A percentile compares a stretch with the other conserved stretches of the same genome.
Evolutionary conservation across 2,329 filamentous ascomycete species (phyloP).

Genomic region (Rhynchosporium secalis): DNA sequence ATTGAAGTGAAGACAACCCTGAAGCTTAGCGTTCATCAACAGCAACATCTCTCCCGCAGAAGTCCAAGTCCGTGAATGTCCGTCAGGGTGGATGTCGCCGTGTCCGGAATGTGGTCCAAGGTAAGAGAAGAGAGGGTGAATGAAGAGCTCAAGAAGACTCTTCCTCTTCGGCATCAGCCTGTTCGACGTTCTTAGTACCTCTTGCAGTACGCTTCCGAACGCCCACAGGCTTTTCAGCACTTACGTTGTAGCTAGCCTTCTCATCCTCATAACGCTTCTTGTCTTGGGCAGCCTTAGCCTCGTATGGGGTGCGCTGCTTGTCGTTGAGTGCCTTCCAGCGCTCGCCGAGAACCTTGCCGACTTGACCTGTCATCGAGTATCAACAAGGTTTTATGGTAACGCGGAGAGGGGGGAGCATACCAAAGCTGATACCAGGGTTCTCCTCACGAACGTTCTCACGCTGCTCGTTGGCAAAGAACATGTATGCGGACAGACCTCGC

Average conservation of each 20-base stretch:
- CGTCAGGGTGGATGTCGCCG: constrained; percentile 10
- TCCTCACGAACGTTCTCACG: constrained; percentile 97
- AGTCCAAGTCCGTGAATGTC: constrained; percentile 15
- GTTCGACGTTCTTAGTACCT: constrained; percentile 41
- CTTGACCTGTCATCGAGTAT: constrained; percentile 63
- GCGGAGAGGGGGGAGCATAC: constrained; percentile 50
- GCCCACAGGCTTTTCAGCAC: constrained; percentile 41
- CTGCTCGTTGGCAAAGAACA: constrained; percentile 99
- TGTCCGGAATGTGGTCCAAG: constrained; percentile 28
- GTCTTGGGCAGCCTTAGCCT: constrained; percentile 93
- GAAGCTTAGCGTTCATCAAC: not conserved
- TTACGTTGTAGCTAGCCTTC: constrained; percentile 90
- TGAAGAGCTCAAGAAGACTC: constrained; percentile 44
- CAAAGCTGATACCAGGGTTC: constrained; percentile 97
- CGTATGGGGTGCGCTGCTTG: constrained; percentile 90
- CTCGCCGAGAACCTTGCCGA: constrained; percentile 97
- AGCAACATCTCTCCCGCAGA: constrained; percentile 25
- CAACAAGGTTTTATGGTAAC: constrained; percentile 16
- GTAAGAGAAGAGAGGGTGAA: constrained; percentile 21
- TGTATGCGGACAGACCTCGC: constrained; percentile 98
- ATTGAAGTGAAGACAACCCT: constrained; percentile 25
- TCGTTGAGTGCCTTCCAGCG: constrained; percentile 97
- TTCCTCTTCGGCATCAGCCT: constrained; percentile 58
- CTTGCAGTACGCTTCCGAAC: constrained; percentile 31
- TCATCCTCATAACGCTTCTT: constrained; percentile 99